Base-by-base conservation (phyloP, 164 flowering plant species). In the Cinnamomum chago region DNA sequence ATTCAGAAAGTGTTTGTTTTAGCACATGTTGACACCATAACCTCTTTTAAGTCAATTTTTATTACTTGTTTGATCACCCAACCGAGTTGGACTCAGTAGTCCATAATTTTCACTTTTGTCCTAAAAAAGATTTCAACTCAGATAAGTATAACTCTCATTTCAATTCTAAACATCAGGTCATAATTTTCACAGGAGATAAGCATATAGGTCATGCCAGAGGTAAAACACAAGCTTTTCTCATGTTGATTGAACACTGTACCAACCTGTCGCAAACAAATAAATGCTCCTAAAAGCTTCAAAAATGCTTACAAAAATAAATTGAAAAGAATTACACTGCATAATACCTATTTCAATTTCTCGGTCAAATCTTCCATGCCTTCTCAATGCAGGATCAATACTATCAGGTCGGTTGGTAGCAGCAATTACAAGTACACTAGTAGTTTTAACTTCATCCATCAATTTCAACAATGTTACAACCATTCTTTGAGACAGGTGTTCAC, bases 321-420 rank as follows among this genome's bases (percentile, higher is more conserved):
- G 23, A n/a, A 66, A 76, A 72, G 67, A 27, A 40, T 40, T 40
- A 9, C 47, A 40, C 65, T 25, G 52, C 25, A 71, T 11, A 27
- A 40, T 83, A 92, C 98, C 98, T 71, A 96, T 89, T 82, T 94
- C 97, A 83, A 96, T 88, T 88, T 96, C 98, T 80, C 86, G 82
- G 77, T 90, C 99, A 79, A 96, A 83, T 85, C 98, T 83, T 80
- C 99, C 99, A 69, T 97, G 95, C 67, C 97, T 84, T 78, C 99
- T 88, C 65, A 96, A 89, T 35, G 97, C 98, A 79, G 98, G 91
- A 70, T 96, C 97, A 83, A 96, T 86, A 80, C 86, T 82, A 77
- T 92, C 98, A 77, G 90, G 92, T 74, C 93, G 84, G 73, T 90
- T 94, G 75, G 94, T 91, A 6, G 99, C 92, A 84, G 95, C 97